These are phyloP conservation scores for Cytospora schulzeri DNA, from an alignment of 2,329 filamentous ascomycete species.

Conservation along the genomic window DNA sequence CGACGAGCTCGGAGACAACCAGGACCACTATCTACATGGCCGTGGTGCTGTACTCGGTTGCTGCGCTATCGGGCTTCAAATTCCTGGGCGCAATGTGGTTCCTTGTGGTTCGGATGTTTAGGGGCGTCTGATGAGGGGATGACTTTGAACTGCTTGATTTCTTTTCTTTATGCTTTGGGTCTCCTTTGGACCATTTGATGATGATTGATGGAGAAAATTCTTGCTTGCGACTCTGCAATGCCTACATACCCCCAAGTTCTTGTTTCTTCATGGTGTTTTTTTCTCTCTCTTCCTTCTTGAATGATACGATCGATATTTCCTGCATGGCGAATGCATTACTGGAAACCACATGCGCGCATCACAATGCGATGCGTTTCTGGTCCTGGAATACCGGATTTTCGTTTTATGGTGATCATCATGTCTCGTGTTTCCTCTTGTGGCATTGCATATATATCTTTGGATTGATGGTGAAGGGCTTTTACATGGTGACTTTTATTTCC, in stretches of 20 bases:
- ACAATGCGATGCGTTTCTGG: not conserved
- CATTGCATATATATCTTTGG: too few species aligned
- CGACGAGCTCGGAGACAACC: constrained; percentile 42
- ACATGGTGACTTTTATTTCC: too few species aligned
- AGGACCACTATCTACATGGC: constrained; percentile 82
- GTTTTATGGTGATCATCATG: not conserved
- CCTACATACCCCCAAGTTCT: constrained; percentile 12
- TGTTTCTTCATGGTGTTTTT: constrained; percentile 4
- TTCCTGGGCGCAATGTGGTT: constrained; percentile 91
- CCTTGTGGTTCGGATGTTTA: constrained; percentile 84
- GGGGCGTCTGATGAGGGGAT: constrained; percentile 55
- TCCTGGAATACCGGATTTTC: not conserved
- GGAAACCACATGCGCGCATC: not conserved
- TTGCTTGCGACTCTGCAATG: constrained; percentile 6
- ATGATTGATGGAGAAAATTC: constrained; percentile 6
- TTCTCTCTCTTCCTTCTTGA: not conserved
- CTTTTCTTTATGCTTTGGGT: constrained; percentile 6
- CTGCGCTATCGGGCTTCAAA: constrained; percentile 79
- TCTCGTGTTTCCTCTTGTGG: not conserved
- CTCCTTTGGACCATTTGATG: constrained; percentile 4
- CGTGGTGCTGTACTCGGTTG: constrained; percentile 87
- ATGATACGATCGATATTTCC: constrained; percentile 10
- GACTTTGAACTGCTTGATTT: constrained; percentile 15
- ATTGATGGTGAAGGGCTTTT: too few species aligned
- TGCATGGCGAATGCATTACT: constrained; percentile 16